Percentiles rank a stretch among this genome's conserved stretches.
phyloP scores from a whole-genome alignment of 352 stramenopile genomes.

The Globisporangium megalacanthum region DNA sequence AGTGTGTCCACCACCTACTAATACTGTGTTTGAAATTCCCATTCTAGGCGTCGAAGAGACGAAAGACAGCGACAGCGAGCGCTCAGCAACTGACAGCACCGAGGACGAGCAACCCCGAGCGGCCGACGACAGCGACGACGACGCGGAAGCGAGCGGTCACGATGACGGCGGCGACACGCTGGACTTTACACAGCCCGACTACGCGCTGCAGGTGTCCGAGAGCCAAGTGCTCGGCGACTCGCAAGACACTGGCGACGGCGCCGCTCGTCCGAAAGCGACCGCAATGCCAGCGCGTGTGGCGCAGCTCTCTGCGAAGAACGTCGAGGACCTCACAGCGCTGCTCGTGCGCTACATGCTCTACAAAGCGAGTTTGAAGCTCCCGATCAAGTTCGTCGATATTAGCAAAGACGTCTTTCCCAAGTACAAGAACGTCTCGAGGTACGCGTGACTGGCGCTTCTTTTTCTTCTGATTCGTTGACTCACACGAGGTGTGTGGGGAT shows the following conservation, averaged over 20 bases:
- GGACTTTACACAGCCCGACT: slow-evolving; percentile 80
- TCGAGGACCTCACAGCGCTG: slow-evolving; percentile 69
- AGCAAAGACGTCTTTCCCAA: slow-evolving; percentile 79
- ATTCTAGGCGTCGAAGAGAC: slow-evolving; percentile 30
- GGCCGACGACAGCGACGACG: slow-evolving; percentile 11
- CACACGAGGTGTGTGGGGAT: no score
- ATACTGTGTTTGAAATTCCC: not conserved
- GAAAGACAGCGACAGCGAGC: slow-evolving; percentile 16
- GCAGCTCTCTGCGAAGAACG: slow-evolving; percentile 48
- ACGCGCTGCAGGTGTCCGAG: slow-evolving; percentile 50
- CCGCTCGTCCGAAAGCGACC: slow-evolving; percentile 27
- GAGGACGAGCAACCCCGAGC: slow-evolving; percentile 26
- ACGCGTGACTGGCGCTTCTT: no score
- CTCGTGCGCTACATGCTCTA: slow-evolving; percentile 84
- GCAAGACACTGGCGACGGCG: slow-evolving; percentile 26
- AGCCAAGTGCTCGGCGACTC: slow-evolving; percentile 18
- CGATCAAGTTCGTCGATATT: slow-evolving; percentile 77
- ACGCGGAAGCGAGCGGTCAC: no score
- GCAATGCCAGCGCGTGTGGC: slow-evolving; percentile 35
- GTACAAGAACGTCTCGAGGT: slow-evolving; percentile 76
- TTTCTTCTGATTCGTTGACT: no score
- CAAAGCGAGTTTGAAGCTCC: slow-evolving; percentile 72
- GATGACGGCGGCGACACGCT: slow-evolving; percentile 45
- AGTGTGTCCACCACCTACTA: not conserved
- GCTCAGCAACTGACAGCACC: slow-evolving; percentile 10